phyloP scores from a whole-genome alignment of 2,329 filamentous ascomycete genomes.

The Aureobasidium subglaciale region DNA sequence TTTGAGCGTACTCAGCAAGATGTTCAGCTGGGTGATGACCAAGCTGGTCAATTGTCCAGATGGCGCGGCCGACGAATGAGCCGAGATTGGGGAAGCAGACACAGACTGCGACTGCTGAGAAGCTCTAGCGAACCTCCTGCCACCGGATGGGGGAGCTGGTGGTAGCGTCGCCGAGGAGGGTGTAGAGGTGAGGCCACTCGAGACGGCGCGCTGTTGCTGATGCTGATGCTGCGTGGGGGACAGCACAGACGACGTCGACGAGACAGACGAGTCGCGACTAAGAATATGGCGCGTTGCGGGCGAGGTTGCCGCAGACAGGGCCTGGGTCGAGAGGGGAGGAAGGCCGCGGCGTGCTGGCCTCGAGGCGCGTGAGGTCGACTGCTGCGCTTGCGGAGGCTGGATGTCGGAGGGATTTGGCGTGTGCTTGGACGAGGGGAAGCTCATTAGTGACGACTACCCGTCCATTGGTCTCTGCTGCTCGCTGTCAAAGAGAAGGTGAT shows the following conservation, averaged over 20 bases:
- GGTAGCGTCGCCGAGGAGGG: constrained; percentile 48
- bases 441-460: constrained; percentile 40
- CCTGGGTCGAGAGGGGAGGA: constrained; percentile 50
- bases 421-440: constrained; percentile 42
- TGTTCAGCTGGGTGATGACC: constrained; percentile 88
- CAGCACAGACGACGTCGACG: constrained; percentile 49
- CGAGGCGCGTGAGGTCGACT: constrained; percentile 28
- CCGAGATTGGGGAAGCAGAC: constrained; percentile 46
- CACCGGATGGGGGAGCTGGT: constrained; percentile 40
- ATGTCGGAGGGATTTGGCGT: constrained; percentile 31
- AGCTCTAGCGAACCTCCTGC: constrained; percentile 50
- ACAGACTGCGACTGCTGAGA: constrained; percentile 54
- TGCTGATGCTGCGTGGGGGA: constrained; percentile 47
- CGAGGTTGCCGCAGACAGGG: constrained; percentile 33
- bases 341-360: constrained; percentile 44
- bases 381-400: constrained; percentile 42
- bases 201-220: constrained; percentile 45
- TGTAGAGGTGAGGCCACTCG: constrained; percentile 46
- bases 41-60: constrained; percentile 68
- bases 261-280: constrained; percentile 49
- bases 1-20: constrained; percentile 88
- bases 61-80: constrained; percentile 33
- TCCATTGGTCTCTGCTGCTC: constrained; percentile 22
- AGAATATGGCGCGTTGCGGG: constrained; percentile 41
- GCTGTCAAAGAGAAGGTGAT: constrained; percentile 1